Evolutionary conservation across 306 rosid species (phyloP).

Genomic region (Sesbania bispinosa): DNA sequence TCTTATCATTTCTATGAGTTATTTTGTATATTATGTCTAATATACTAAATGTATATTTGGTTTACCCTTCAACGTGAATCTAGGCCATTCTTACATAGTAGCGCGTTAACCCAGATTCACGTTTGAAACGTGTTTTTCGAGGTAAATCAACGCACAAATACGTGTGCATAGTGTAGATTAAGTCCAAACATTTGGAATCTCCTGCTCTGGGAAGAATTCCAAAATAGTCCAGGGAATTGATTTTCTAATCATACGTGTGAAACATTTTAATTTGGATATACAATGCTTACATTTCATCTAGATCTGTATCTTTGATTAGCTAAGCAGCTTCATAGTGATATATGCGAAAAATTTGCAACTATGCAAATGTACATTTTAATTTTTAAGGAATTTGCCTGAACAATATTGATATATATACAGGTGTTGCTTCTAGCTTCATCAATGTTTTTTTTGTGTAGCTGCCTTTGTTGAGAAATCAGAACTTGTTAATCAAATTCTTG

Average conservation of each 20-base stretch:
- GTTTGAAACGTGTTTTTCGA: too few species aligned
- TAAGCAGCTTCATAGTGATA: not conserved
- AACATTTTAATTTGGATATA: too few species aligned
- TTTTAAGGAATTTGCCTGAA: constrained; percentile 12
- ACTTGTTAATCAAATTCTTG: not conserved
- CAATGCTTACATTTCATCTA: too few species aligned
- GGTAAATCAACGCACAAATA: too few species aligned
- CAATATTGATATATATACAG: not conserved
- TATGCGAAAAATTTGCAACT: not conserved
- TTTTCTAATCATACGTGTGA: not conserved
- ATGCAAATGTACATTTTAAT: not conserved
- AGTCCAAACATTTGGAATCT: not conserved
- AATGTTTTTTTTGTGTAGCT: not conserved
- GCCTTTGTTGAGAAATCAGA: not conserved
- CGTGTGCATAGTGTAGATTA: not conserved
- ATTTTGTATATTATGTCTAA: not conserved
- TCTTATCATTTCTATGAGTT: not conserved
- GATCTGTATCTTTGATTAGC: not conserved
- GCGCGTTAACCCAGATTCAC: too few species aligned
- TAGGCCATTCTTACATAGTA: too few species aligned
- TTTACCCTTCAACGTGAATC: too few species aligned
- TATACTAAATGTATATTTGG: not conserved
- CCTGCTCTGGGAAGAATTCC: not conserved
- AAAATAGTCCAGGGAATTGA: not conserved
- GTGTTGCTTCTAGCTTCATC: not conserved